These are phyloP conservation scores for Phytophthora idaei DNA, from an alignment of 352 stramenopile genomes.

Conservation along the genomic window DNA sequence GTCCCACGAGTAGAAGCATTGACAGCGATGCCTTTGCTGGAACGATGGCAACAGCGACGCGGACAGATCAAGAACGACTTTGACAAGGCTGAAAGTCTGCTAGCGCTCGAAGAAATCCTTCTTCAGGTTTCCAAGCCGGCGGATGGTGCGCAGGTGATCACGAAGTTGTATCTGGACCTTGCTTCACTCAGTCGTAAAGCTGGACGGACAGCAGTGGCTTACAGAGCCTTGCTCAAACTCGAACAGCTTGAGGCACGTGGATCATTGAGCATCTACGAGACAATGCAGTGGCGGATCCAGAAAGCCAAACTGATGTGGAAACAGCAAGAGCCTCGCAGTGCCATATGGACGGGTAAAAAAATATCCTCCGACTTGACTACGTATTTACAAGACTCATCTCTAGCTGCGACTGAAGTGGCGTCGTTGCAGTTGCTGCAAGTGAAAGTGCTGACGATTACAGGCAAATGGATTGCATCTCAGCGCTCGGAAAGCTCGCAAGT, in stretches of 20 bases:
- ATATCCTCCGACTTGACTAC: constrained; percentile 49
- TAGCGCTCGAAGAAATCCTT: constrained; percentile 70
- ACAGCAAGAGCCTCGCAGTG: constrained; percentile 72
- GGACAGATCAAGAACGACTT: constrained; percentile 58
- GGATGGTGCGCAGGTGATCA: constrained; percentile 35
- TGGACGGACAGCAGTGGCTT: constrained; percentile 67
- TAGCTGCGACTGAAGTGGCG: constrained; percentile 11
- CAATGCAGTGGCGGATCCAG: constrained; percentile 73
- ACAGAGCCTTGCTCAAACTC: constrained; percentile 66
- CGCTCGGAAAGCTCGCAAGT: constrained; percentile 90
- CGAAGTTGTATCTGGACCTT: constrained; percentile 63
- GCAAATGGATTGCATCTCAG: constrained; percentile 94
- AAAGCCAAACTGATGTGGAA: constrained; percentile 82
- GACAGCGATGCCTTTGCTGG: constrained; percentile 36
- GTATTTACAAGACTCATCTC: constrained; percentile 31
- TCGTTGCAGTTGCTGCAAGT: constrained; percentile 65
- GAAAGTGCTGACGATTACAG: constrained; percentile 75
- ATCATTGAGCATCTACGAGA: constrained; percentile 43
- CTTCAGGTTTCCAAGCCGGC: constrained; percentile 44
- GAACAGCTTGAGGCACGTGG: constrained; percentile 53
- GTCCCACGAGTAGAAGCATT: constrained; percentile 3
- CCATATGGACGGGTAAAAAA: constrained; percentile 74
- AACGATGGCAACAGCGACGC: constrained; percentile 51
- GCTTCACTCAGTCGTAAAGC: constrained; percentile 67
- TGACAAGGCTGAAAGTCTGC: constrained; percentile 58